Evolutionary conservation across 768 basidiomycete species (phyloP), one percentile per base, ranked within the genome.

Genomic region (Grammothele lineata): DNA sequence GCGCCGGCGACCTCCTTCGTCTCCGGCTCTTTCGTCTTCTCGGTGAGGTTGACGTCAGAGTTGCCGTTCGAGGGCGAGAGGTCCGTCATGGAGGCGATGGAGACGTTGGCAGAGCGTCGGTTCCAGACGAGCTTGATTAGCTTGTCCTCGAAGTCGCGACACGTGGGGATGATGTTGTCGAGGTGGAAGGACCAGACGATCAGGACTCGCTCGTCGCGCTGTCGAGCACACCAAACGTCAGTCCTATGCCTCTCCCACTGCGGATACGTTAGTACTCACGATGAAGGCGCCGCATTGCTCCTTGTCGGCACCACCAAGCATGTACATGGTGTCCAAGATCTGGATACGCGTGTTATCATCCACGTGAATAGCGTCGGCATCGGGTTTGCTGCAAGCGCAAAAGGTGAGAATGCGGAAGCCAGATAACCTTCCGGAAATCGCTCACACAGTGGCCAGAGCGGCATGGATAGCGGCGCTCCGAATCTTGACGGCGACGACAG

Each of bases 231-330:
- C n/a, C n/a, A n/a, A n/a, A n/a, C n/a, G n/a, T n/a, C n/a, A n/a
- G n/a, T n/a, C n/a, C n/a, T n/a, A n/a, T n/a, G n/a, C n/a, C n/a
- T n/a, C n/a, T 22, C 46, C 48, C 21, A 22, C 19, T 18, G 25
- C 36, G 3, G 43, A n/a, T n/a, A n/a, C n/a, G n/a, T n/a, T n/a
- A n/a, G n/a, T 19, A 73, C 77, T 60, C 62, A 85, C 87, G 44
- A 92, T 76, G 62, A 94, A 94, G 7, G 92, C 92, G 18, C 84
- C 92, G 41, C 86, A 91, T 58, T 93, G 91, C 60, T 93, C 91
- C 69, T 92, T 93, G 62, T 93, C 87, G 10, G 90, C 90, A 37
- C 76, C 74, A 3, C 83, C 79, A 34, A 94, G 70, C 41, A 78
- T 71, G 42, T 62, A 58, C 53, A 93, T 80, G 14, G 78, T 77